These are phyloP conservation scores for Paramecium sonneborni DNA, from an alignment of 73 alveolate genomes.

Conservation along the genomic window DNA sequence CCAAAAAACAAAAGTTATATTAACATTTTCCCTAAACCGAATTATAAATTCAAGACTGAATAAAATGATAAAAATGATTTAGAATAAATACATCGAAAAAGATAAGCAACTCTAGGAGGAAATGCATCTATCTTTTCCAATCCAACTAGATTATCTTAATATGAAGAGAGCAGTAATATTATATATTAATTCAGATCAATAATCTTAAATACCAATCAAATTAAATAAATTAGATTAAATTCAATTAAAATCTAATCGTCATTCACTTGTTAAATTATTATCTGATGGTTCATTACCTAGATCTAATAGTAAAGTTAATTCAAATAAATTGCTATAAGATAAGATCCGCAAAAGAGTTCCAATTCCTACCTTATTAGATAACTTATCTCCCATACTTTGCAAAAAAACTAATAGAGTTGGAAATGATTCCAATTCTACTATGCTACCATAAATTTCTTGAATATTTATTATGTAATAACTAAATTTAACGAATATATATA, in stretches of 20 bases:
- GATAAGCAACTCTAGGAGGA: not conserved
- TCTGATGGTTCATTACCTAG: not conserved
- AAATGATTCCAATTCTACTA: not conserved
- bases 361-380: not conserved
- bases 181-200: not conserved
- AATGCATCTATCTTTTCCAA: not conserved
- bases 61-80: not conserved
- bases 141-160: conserved; percentile 44
- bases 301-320: not conserved
- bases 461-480: not conserved
- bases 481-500: conserved; percentile 42
- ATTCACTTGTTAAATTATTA: not conserved
- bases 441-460: conserved; percentile 3
- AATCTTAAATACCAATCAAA: not conserved
- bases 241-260: not conserved
- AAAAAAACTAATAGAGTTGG: not conserved
- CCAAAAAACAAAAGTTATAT: conserved; percentile 1
- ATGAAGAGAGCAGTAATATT: not conserved
- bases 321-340: not conserved
- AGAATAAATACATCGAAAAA: not conserved
- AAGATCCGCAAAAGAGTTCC: not conserved
- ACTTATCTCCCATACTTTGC: not conserved
- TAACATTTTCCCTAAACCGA: conserved; percentile 22
- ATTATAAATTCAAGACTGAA: conserved; percentile 43
- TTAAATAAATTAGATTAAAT: not conserved